Evolutionary conservation across 2,329 filamentous ascomycete genomes (phyloP).

Genomic region (Acephala macrosclerotiorum): DNA sequence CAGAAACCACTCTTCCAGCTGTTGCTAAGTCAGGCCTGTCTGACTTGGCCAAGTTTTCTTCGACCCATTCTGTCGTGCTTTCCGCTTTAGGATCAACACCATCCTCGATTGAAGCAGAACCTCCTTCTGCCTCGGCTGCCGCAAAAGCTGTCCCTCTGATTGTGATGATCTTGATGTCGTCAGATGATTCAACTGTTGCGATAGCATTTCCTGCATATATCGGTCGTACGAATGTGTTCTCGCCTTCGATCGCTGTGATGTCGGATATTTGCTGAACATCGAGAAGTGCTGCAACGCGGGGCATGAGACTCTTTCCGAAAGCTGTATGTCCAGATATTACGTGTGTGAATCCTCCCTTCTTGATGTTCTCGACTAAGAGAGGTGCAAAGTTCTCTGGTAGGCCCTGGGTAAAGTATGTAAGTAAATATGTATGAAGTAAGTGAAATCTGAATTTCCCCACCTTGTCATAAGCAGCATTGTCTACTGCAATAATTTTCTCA

Average conservation of each 20-base stretch:
- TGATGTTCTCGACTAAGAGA: conserved; percentile 93
- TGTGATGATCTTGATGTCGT: conserved; percentile 87
- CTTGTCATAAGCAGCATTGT: conserved; percentile 92
- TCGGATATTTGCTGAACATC: conserved; percentile 95
- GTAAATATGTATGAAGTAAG: conserved; percentile 3
- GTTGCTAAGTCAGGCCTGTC: conserved; percentile 93
- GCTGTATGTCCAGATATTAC: conserved; percentile 90
- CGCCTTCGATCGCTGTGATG: conserved; percentile 83
- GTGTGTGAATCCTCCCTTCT: conserved; percentile 93
- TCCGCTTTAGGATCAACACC: conserved; percentile 84
- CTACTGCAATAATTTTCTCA: conserved; percentile 88
- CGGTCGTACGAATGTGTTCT: conserved; percentile 93
- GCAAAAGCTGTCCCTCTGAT: conserved; percentile 93
- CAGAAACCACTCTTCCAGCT: conserved; percentile 89
- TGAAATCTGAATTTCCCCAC: conserved; percentile 51
- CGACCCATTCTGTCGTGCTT: conserved; percentile 84
- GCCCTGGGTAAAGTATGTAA: conserved; percentile 59
- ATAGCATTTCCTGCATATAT: conserved; percentile 99
- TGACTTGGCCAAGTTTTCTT: conserved; percentile 90
- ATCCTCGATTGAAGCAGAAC: conserved; percentile 79
- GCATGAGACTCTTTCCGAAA: conserved; percentile 95
- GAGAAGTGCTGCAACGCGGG: conserved; percentile 87
- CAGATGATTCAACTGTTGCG: conserved; percentile 89
- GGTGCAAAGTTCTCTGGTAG: conserved; percentile 95
- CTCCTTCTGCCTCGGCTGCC: conserved; percentile 72